Base-by-base conservation (phyloP, 805 yeast species). In the Yarrowia bubula region DNA sequence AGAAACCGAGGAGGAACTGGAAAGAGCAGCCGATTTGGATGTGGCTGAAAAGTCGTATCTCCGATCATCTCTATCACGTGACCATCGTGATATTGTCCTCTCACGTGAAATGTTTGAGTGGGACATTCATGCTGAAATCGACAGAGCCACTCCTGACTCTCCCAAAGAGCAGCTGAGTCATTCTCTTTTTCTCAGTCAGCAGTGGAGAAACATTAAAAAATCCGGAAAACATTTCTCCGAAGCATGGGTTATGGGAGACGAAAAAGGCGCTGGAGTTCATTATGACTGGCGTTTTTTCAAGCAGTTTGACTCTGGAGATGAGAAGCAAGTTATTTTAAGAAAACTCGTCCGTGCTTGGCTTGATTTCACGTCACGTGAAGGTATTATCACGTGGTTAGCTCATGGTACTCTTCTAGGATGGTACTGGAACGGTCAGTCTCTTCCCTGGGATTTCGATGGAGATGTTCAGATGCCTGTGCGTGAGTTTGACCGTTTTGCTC, bases 231-330 rank as follows among this genome's bases (percentile, higher is more conserved):
- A 55, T 13, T 55, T 55, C 6, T 55, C 61, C 61, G 61, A 55
- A 17, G 61, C 61, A 13, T 51, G 58, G 58, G 58, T 51, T 4
- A 13, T 31, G 4, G 46, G 47, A 2, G 47, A 55, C 13, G 11
- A 28, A 28, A 55, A 28, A 15, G 47, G 38, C 3, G 61, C 61
- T 8, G 61, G 61, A 11, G 62, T 66, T 38, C 80, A 77, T 68
- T 86, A 86, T 70, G 91, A 87, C 73, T 86, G 89, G 88, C 79
- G 90, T 66, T 86, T 85, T 69, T 87, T 86, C 79, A 80, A 79
- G 68, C 73, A 76, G 57, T 74, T 79, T 42, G 73, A 80, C n/a
- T 69, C 70, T 37, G 74, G 74, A 42, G 69, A 75, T 41, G 76
- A 75, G 47, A 79, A 79, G 67, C 74, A 77, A 68, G 81, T 79